Base-by-base conservation (phyloP, 1,284 basidiomycete species). In the Athelia psychrophila region DNA sequence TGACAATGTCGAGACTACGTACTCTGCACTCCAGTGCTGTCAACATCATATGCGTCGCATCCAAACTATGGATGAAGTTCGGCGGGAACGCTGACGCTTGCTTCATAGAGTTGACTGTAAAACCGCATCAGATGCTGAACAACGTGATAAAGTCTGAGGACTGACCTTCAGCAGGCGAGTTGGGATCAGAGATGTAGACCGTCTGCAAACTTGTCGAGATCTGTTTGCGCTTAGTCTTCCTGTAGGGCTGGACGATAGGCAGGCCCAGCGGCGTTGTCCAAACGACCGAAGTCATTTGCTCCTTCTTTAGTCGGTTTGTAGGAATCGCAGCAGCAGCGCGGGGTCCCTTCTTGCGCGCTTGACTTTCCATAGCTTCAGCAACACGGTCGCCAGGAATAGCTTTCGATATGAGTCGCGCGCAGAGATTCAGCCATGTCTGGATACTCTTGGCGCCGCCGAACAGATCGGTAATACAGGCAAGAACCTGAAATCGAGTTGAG, bases 31-130 rank as follows among this genome's bases (percentile, higher is more conserved):
- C 88, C 38, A 97, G 77, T n/a, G 96, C 95, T 1, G 95, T 98
- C 58, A 98, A 73, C 80, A 98, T 89, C 95, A 99, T 98, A 72
- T 99, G 97, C 1, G 96, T 98, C 3, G 97, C 97, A 68, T 99
- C 97, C 47, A 99, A 78, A 62, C 91, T 94, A 70, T 99, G 97
- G 53, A 99, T 93, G 66, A 96, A 99, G 76, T 99, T 99, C 36
- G 96, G 97, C 12, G 96, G 96, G 84, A 99, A 99, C 2, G 96
- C 97, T 2, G 92, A 86, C 0, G 95, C 90, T 69, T 99, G 96
- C 69, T 97, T 97, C 55, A 77, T 63, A 0, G 92, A 73, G 60
- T 94, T 91, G 35, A 98, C 95, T 83, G 57, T 36, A 20, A 27
- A 47, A 12, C 35, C 30, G 47, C 18, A 12, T 16, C 16, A 33